Evolutionary conservation across 345 rosid species (phyloP).

Genomic region (Aquilaria sinensis): DNA sequence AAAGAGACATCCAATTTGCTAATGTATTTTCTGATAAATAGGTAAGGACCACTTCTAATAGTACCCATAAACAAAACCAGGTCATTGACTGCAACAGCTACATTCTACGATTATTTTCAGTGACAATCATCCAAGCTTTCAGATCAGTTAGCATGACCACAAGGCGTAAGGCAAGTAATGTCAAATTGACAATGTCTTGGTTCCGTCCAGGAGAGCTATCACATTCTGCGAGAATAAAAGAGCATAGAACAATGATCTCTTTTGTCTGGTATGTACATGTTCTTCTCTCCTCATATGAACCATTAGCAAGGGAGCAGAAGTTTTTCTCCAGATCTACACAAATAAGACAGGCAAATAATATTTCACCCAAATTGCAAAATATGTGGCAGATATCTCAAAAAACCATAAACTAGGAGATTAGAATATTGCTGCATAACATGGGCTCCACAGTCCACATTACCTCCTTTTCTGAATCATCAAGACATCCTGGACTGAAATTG

Average conservation of each 20-base stretch:
- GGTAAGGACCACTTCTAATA: conserved; percentile 57
- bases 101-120: conserved; percentile 34
- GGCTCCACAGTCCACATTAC: too few species aligned
- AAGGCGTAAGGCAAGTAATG: conserved; percentile 60
- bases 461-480: too few species aligned
- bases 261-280: conserved; percentile 61
- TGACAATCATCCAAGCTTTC: conserved; percentile 59
- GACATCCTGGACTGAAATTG: too few species aligned
- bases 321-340: conserved; percentile 25
- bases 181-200: conserved; percentile 40
- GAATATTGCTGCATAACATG: too few species aligned
- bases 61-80: conserved; percentile 61
- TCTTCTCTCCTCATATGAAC: conserved; percentile 60
- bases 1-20: conserved; percentile 30
- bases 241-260: conserved; percentile 59
- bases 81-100: conserved; percentile 48
- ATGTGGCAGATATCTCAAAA: not conserved
- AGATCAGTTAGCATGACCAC: conserved; percentile 62
- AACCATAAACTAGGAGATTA: not conserved
- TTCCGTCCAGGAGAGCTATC: conserved; percentile 30
- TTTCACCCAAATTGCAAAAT: conserved; percentile 1
- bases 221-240: conserved; percentile 54
- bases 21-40: conserved; percentile 58
- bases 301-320: conserved; percentile 54
- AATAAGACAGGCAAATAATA: not conserved